Evolutionary conservation across 73 alveolate genomes (phyloP).

Genomic region (Loxodes magnus): DNA sequence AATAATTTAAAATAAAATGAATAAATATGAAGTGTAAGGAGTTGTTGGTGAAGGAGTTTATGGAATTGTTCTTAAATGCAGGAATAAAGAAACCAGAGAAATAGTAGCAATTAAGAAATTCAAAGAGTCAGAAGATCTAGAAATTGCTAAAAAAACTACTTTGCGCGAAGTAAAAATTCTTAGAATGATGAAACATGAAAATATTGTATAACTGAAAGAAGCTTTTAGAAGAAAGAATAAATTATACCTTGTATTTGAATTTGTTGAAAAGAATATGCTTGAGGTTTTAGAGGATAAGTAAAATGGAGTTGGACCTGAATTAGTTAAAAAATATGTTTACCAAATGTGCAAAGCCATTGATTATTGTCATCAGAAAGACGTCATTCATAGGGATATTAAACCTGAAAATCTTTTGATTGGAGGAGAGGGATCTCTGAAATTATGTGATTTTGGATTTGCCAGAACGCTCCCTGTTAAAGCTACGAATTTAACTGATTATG

Average conservation of each 20-base stretch:
- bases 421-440: conserved; percentile 8
- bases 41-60: conserved; percentile 91
- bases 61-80: conserved; percentile 78
- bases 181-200: conserved; percentile 62
- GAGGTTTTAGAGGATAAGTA: conserved; percentile 43
- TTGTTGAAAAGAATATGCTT: conserved; percentile 50
- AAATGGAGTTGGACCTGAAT: conserved; percentile 68
- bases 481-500: conserved; percentile 50
- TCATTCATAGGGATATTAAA: conserved; percentile 74
- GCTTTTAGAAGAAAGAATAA: conserved; percentile 74
- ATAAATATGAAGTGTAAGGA: conserved; percentile 82
- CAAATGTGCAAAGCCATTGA: conserved; percentile 56
- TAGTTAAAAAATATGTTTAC: conserved; percentile 42
- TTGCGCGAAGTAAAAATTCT: conserved; percentile 80
- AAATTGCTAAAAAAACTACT: conserved; percentile 78
- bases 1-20: no score
- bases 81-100: conserved; percentile 52
- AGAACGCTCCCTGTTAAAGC: conserved; percentile 9
- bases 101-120: conserved; percentile 73
- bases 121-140: conserved; percentile 80
- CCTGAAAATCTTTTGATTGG: conserved; percentile 56
- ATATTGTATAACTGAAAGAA: conserved; percentile 82
- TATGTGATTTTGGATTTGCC: conserved; percentile 39
- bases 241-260: conserved; percentile 52
- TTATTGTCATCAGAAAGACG: conserved; percentile 46